Conservation (phyloP, 495 filamentous ascomycete species). For the Penicillium simplicissimum region DNA sequence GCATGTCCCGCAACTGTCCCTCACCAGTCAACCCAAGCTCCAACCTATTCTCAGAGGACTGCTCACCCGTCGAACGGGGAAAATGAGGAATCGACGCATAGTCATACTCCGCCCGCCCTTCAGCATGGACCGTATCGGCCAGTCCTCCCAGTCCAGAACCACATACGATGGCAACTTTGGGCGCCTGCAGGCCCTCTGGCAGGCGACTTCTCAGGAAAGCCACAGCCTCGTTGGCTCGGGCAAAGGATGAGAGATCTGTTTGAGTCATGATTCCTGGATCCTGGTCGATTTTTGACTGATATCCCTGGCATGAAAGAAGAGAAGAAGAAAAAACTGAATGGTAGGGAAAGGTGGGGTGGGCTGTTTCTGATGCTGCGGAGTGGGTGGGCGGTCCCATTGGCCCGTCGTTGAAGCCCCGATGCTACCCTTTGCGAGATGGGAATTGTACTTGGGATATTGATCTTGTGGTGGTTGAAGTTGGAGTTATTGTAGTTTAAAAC, state of each 20-base stretch:
- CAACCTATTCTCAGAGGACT: background rate
- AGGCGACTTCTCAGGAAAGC: slow-evolving; percentile 39
- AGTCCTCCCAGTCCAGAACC: slow-evolving; percentile 72
- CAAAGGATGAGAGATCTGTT: slow-evolving; percentile 25
- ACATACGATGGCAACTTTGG: slow-evolving; percentile 69
- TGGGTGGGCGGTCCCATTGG: slow-evolving; percentile 14
- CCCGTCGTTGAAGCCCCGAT: background rate
- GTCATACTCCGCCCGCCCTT: slow-evolving; percentile 55
- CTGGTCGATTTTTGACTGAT: background rate
- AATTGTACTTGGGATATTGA: background rate
- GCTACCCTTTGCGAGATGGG: background rate
- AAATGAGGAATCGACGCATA: slow-evolving; percentile 69
- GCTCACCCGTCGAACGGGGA: slow-evolving; percentile 62
- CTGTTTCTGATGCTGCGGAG: slow-evolving; percentile 24
- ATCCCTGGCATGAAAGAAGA: background rate
- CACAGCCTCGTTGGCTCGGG: slow-evolving; percentile 43
- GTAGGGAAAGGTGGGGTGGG: background rate
- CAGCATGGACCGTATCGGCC: slow-evolving; percentile 55
- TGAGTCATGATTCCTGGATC: slow-evolving; percentile 17
- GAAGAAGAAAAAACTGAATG: background rate
- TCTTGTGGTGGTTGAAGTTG: background rate
- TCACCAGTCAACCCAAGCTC: slow-evolving; percentile 6
- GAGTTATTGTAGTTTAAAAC: too few species aligned
- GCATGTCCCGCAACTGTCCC: slow-evolving; percentile 66
- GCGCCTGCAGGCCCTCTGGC: slow-evolving; percentile 50